Conservation (phyloP, 768 basidiomycete species). For the Lyophyllum decastes region DNA sequence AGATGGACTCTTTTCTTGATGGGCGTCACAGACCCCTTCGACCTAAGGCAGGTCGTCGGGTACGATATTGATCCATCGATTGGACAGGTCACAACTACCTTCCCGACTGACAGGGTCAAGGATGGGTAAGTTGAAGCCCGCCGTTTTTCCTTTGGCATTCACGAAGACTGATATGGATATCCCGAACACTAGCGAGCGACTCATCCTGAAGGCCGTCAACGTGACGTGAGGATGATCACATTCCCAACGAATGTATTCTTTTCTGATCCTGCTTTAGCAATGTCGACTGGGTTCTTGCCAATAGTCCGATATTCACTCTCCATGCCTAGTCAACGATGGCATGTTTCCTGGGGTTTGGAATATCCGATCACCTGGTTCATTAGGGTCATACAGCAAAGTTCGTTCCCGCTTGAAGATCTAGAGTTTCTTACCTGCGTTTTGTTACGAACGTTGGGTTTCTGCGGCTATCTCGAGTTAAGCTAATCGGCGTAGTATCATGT, state of each 20-base stretch:
- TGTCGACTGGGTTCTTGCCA: background rate
- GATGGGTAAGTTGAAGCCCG: conserved; percentile 10
- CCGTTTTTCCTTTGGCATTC: background rate
- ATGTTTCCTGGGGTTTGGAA: background rate
- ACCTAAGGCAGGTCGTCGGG: conserved; percentile 9
- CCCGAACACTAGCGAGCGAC: background rate
- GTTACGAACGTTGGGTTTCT: too few species aligned
- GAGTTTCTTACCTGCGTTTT: too few species aligned
- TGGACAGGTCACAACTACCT: conserved; percentile 7
- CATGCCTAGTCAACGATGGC: background rate
- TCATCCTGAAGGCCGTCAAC: conserved; percentile 11
- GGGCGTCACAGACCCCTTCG: conserved; percentile 2
- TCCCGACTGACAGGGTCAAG: conserved; percentile 7
- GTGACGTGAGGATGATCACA: conserved; percentile 6
- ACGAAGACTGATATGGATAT: background rate
- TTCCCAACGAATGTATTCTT: background rate
- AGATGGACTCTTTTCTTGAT: conserved; percentile 9
- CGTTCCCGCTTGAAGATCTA: too few species aligned
- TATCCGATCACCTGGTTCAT: background rate
- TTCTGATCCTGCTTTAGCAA: background rate
- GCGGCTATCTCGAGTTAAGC: too few species aligned
- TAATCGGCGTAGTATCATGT: too few species aligned
- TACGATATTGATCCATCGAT: conserved; percentile 5
- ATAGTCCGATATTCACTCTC: background rate
- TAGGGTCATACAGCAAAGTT: background rate